A percentile compares a stretch with the other conserved stretches of the same genome.
Evolutionary conservation across 2,329 filamentous ascomycete species (phyloP).

Genomic region (Stemphylium vesicarium): DNA sequence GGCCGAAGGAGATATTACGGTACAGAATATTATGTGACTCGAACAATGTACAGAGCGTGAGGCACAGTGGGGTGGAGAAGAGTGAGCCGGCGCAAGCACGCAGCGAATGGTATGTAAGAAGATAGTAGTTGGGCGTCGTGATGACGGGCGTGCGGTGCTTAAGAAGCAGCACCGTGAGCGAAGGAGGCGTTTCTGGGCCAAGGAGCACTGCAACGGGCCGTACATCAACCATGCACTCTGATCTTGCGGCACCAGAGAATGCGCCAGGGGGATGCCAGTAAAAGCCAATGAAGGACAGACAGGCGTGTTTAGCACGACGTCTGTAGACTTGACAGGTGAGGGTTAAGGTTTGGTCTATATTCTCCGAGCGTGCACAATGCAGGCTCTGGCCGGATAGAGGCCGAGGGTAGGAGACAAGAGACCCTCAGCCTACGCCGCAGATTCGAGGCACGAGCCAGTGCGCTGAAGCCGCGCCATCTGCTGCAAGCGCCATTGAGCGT

Average conservation of each 20-base stretch:
- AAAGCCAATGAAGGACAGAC: constrained; percentile 34
- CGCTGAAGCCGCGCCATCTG: constrained; percentile 38
- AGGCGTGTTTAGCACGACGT: constrained; percentile 39
- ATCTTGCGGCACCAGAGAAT: constrained; percentile 36
- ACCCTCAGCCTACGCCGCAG: constrained; percentile 38
- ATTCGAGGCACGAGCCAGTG: constrained; percentile 46
- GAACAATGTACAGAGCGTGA: constrained; percentile 29
- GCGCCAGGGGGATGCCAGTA: constrained; percentile 37
- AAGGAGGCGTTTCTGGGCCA: constrained; percentile 44
- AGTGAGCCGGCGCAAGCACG: constrained; percentile 39
- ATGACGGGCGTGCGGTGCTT: constrained; percentile 38
- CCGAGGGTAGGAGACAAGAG: constrained; percentile 35
- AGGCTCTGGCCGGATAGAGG: constrained; percentile 29
- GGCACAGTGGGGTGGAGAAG: constrained; percentile 21
- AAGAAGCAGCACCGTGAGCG: constrained; percentile 34
- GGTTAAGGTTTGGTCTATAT: constrained; percentile 48
- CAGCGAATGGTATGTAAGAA: constrained; percentile 37
- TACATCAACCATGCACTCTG: constrained; percentile 43
- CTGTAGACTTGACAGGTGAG: constrained; percentile 46
- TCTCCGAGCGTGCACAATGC: constrained; percentile 45
- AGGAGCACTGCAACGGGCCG: constrained; percentile 51
- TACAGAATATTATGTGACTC: constrained; percentile 15
- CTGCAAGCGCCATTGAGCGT: constrained; percentile 36
- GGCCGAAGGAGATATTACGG: constrained; percentile 12
- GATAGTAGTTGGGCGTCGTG: constrained; percentile 25